Conservation (phyloP, 140 eudicot genomes). For the Bidens hawaiensis region DNA sequence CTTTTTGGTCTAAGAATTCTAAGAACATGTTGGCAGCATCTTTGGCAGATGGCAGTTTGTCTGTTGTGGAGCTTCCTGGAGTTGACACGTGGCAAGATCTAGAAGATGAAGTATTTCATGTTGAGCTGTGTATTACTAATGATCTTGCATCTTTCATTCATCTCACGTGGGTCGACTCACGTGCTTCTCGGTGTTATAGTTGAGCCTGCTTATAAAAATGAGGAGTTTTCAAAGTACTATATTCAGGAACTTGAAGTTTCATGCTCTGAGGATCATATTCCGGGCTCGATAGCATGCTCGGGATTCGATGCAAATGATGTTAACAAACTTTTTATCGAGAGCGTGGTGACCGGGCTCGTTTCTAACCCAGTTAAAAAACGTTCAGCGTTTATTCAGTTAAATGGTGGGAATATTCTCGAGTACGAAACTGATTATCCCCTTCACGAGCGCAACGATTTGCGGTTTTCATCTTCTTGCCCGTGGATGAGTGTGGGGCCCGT, state of each 20-base stretch:
- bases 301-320: conserved; percentile 53
- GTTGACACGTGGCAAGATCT: conserved; percentile 78
- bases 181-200: conserved; percentile 49
- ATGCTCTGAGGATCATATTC: conserved; percentile 70
- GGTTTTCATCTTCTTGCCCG: conserved; percentile 72
- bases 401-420: conserved; percentile 59
- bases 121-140: conserved; percentile 42
- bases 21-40: conserved; percentile 65
- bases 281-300: conserved; percentile 59
- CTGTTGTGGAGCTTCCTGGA: conserved; percentile 79
- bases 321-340: conserved; percentile 39
- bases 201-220: conserved; percentile 19
- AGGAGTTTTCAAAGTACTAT: conserved; percentile 30
- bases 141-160: conserved; percentile 42
- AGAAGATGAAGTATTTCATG: conserved; percentile 54
- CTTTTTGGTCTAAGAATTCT: conserved; percentile 48
- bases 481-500: conserved; percentile 58
- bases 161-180: conserved; percentile 86
- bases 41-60: conserved; percentile 74
- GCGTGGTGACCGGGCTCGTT: conserved; percentile 42
- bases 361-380: conserved; percentile 37
- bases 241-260: conserved; percentile 66
- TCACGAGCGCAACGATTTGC: conserved; percentile 38
- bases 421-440: conserved; percentile 29
- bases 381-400: conserved; percentile 66